These are phyloP conservation scores for Cutaneotrichosporon dermatis DNA, from an alignment of 1,284 basidiomycete species.

Conservation along the genomic window DNA sequence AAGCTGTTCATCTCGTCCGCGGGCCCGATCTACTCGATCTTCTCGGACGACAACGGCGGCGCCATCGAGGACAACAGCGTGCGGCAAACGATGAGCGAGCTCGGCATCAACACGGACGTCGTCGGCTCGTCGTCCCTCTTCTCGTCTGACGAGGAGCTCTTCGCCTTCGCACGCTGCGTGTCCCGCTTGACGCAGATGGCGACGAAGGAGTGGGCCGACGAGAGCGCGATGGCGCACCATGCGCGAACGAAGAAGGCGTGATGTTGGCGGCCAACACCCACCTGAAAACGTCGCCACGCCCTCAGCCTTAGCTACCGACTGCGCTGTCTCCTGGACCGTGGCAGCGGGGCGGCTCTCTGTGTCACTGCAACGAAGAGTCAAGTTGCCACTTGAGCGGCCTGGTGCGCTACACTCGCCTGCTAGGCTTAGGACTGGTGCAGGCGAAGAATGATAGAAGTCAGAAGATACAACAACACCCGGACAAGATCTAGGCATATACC, in stretches of 20 bases:
- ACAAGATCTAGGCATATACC: conserved; percentile 4
- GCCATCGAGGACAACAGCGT: conserved; percentile 60
- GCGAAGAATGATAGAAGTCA: not conserved
- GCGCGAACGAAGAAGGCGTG: not conserved
- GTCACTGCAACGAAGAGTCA: too few species aligned
- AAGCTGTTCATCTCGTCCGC: conserved; percentile 86
- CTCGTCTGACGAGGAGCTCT: conserved; percentile 86
- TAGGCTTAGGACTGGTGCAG: too few species aligned
- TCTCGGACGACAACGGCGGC: conserved; percentile 62
- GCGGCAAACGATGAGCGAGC: conserved; percentile 52
- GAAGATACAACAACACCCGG: not conserved
- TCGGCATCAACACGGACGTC: conserved; percentile 71
- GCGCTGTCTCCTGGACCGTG: too few species aligned
- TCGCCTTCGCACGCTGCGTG: conserved; percentile 89
- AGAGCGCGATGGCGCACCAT: conserved; percentile 15
- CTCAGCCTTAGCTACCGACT: too few species aligned
- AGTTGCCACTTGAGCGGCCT: too few species aligned
- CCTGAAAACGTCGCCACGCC: too few species aligned
- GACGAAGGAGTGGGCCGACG: conserved; percentile 25
- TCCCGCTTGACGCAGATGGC: conserved; percentile 85
- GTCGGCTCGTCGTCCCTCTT: conserved; percentile 82
- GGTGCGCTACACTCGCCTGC: too few species aligned
- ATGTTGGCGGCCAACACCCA: not conserved
- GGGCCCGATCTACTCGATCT: conserved; percentile 80
- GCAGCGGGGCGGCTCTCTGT: too few species aligned